Percentiles rank a stretch among this genome's conserved stretches.
These are phyloP conservation scores for Capronia americana DNA, from an alignment of 2,329 filamentous ascomycete genomes.

Conservation along the genomic window DNA sequence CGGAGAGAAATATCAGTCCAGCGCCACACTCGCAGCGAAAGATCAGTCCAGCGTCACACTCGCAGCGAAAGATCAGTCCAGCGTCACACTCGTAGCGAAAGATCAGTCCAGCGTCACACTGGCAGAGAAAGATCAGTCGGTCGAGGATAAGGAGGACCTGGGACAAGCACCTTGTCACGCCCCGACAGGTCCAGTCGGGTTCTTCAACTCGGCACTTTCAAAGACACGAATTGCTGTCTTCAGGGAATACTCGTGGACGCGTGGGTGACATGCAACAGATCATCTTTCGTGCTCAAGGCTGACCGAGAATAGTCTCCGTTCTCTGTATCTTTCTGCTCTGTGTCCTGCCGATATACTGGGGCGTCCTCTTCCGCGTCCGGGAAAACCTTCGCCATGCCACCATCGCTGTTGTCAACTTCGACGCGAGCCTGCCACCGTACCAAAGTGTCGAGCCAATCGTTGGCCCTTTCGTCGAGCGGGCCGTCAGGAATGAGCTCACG, in stretches of 20 bases:
- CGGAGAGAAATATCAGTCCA: too few species aligned
- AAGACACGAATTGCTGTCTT: background rate
- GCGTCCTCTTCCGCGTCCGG: slow-evolving; percentile 59
- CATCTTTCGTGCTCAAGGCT: background rate
- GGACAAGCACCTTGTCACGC: background rate
- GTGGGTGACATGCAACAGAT: background rate
- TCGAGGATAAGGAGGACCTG: background rate
- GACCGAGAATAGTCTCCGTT: slow-evolving; percentile 50
- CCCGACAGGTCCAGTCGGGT: slow-evolving; percentile 39
- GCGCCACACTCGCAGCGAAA: too few species aligned
- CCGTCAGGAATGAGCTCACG: slow-evolving; percentile 49
- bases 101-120: background rate
- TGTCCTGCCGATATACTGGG: slow-evolving; percentile 68
- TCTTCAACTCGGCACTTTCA: slow-evolving; percentile 41
- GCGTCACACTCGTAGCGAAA: background rate
- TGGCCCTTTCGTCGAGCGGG: slow-evolving; percentile 54
- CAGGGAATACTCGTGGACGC: slow-evolving; percentile 20
- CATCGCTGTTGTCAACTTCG: slow-evolving; percentile 69
- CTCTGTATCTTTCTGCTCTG: slow-evolving; percentile 63
- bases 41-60: too few species aligned
- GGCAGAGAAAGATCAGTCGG: slow-evolving; percentile 6
- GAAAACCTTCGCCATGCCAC: slow-evolving; percentile 57
- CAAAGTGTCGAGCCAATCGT: slow-evolving; percentile 57
- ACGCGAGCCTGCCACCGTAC: slow-evolving; percentile 60
- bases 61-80: too few species aligned